phyloP scores from a whole-genome alignment of 805 yeast genomes.

The Metschnikowia dekortorum region DNA sequence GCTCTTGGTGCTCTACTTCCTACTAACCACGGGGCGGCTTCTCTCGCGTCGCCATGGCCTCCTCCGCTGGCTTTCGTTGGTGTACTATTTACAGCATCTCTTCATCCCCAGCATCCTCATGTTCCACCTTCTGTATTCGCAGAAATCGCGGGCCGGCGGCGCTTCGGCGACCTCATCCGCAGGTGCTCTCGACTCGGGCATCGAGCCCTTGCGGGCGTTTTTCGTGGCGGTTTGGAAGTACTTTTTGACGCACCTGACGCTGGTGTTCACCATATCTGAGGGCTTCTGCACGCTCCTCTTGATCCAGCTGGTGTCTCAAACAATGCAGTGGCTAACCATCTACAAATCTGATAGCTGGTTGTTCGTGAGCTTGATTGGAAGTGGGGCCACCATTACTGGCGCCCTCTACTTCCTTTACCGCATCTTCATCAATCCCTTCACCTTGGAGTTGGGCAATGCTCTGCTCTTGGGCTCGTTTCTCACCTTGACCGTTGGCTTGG shows the following conservation, averaged over 20 bases:
- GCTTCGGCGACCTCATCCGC: neutral
- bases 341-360: conserved; percentile 73
- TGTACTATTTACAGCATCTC: conserved; percentile 79
- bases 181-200: neutral
- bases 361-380: conserved; percentile 62
- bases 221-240: conserved; percentile 56
- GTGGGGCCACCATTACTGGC: conserved; percentile 72
- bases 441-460: conserved; percentile 68
- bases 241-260: conserved; percentile 74
- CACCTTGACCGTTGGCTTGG: conserved; percentile 68
- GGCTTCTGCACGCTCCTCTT: conserved; percentile 89
- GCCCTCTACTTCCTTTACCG: conserved; percentile 76
- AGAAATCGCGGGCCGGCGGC: conserved; percentile 10
- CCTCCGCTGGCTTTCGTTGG: conserved; percentile 41
- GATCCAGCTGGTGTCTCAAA: conserved; percentile 90
- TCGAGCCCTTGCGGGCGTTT: neutral
- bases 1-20: conserved; percentile 52
- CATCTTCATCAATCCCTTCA: conserved; percentile 72
- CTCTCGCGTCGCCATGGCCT: conserved; percentile 39
- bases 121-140: conserved; percentile 41
- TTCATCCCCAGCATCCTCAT: conserved; percentile 78
- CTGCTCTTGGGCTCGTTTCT: conserved; percentile 82
- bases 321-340: conserved; percentile 62
- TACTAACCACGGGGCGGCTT: conserved; percentile 68
- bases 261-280: conserved; percentile 82